Base-by-base conservation (phyloP, 2,329 filamentous ascomycete genomes). In the Seiridium cupressi region DNA sequence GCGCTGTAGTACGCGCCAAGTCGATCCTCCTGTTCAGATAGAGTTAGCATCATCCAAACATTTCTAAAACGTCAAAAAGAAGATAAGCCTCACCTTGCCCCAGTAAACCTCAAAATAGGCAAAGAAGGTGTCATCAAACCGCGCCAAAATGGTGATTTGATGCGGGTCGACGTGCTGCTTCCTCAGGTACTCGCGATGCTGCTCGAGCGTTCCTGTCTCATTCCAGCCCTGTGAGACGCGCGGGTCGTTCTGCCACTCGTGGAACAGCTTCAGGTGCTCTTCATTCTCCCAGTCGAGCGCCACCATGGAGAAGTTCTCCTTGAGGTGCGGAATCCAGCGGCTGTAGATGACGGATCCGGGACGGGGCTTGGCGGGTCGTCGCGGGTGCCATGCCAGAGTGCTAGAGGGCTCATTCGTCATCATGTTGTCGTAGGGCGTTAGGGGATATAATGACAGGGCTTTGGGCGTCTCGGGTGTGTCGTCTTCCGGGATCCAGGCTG, bases 21-120 rank as follows among this genome's bases (percentile, higher is more conserved):
- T 31, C 77, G 77, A 65, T 85, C 82, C 74, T 86, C 84, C 78
- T 84, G 58, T 58, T 44, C 18, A 26, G 18, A 26, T 26, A 2
- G 18, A 26, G n/a, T 44, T 9, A 44, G 13, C n/a, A 38, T 40
- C 6, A 26, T 26, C 18, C 18, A 26, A 26, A 26, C 18, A 26
- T 26, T 26, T 26, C 18, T 26, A 26, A 26, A 26, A 26, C 18
- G 18, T 26, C 18, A 26, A 26, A 26, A 26, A 26, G 18, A 26
- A 26, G 2, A 26, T 26, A 26, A 26, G 18, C 64, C 73, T 62
- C 69, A 81, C 80, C 77, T 83, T 84, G 65, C 86, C 88, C 89
- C 89, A 93, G 73, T 93, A 93, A 1, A 93, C 79, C 72, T 94
- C 91, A 70, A 91, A 93, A 72, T 93, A 93, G 0, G 89, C 87